Conservation (phyloP, 2,329 filamentous ascomycete genomes). For the Xylaria sp. region DNA sequence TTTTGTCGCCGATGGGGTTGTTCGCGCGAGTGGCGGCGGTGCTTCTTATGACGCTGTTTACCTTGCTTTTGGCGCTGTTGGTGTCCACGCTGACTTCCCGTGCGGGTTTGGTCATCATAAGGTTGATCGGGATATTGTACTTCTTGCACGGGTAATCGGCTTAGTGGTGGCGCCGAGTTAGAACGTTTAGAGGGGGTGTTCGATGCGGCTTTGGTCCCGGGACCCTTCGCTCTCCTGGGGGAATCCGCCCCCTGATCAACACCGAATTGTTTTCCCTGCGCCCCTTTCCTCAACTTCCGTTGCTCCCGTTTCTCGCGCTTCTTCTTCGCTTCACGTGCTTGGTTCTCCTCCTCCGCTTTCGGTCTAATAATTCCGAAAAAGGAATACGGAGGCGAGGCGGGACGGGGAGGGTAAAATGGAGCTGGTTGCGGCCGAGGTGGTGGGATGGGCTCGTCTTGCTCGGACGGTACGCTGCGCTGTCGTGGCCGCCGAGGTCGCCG, state of each 20-base stretch:
- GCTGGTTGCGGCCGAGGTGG: conserved; percentile 27
- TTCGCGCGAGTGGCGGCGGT: conserved; percentile 25
- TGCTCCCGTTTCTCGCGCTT: conserved; percentile 7
- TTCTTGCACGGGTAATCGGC: background rate
- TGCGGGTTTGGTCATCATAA: background rate
- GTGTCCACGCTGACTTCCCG: conserved; percentile 14
- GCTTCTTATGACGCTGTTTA: conserved; percentile 26
- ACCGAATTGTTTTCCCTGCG: background rate
- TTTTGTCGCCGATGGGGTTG: conserved; percentile 32
- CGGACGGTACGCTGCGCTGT: conserved; percentile 12
- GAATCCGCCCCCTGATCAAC: background rate
- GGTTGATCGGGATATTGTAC: background rate
- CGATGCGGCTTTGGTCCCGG: background rate
- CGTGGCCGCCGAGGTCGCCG: conserved; percentile 24
- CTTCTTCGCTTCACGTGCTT: conserved; percentile 14
- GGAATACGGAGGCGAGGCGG: conserved; percentile 15
- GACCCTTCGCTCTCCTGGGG: background rate
- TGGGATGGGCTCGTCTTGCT: conserved; percentile 22
- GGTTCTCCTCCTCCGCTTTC: conserved; percentile 19
- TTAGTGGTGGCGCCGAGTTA: conserved; percentile 22
- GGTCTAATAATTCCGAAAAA: conserved; percentile 26
- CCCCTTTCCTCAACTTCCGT: conserved; percentile 1
- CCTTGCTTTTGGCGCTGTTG: conserved; percentile 4
- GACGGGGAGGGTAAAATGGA: conserved; percentile 6
- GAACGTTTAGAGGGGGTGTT: background rate